Evolutionary conservation across 345 rosid genomes (phyloP), one percentile per base, ranked within the genome.

Genomic region (Citrus cavaleriei): DNA sequence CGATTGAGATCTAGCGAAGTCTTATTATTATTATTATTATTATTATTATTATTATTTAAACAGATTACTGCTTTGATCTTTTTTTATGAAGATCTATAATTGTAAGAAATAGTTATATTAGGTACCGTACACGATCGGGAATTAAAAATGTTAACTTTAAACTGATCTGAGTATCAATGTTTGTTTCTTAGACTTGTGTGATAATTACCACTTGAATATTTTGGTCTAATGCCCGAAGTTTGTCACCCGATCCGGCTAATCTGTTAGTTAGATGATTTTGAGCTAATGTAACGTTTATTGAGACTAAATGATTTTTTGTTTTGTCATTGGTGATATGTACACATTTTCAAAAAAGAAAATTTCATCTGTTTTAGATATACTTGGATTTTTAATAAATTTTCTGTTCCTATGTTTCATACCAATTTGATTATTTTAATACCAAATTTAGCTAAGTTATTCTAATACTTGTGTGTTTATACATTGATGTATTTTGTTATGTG

Each of bases 1-100:
- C 4, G 13, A 21, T 57, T 40, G 72, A 71, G 84, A 81, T 81
- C 81, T 68, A 54, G 28, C 60, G 1, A 13, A 54, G 22, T 64
- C 37, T 35, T 22, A 5, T 18, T 28, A 13, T 28, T 28, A 5
- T 18, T 28, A 13, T 19, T n/a, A n/a, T n/a, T 40, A 8, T 13
- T 32, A 14, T 37, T 21, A 5, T 19, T 40, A 8, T 13, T 32
- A 16, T 37, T 21, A 5, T 9, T 62, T 38, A 34, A 18, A 54
- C 21, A 5, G 37, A 30, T 63, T 12, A 57, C 4, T 35, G 72
- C 51, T 42, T 37, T 25, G 81, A 80, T 83, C 65, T 69, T 8
- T 65, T 30, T 12, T 32, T 34, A 51, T 72, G 51, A 65, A 65
- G 28, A 42, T 74, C 67, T 62, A 5, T 30, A 64, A 28, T 42